phyloP scores from a whole-genome alignment of 306 rosid species.

The Trichosanthes truncata region DNA sequence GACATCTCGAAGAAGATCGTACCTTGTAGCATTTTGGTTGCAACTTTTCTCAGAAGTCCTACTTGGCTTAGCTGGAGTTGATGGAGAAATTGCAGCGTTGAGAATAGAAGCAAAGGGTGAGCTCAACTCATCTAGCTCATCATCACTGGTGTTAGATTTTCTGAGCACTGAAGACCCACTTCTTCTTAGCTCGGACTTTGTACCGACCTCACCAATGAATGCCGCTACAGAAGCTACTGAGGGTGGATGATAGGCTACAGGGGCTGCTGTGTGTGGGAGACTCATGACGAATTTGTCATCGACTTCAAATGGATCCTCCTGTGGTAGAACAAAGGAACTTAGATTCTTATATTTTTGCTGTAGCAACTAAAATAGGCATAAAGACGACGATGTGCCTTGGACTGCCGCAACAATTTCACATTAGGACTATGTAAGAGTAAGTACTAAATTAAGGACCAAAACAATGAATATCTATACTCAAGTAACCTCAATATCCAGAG shows the following conservation, averaged over 20 bases:
- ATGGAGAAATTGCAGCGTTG: slow-evolving; percentile 26
- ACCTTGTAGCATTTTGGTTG: slow-evolving; percentile 48
- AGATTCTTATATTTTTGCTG: background rate
- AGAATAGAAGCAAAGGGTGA: slow-evolving; percentile 66
- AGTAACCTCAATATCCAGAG: slow-evolving; percentile 65
- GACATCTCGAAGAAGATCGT: slow-evolving; percentile 71
- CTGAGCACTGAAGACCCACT: slow-evolving; percentile 65
- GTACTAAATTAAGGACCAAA: background rate
- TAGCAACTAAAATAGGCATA: background rate
- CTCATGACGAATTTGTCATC: slow-evolving; percentile 36
- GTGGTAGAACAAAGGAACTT: slow-evolving; percentile 11
- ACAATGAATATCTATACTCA: background rate
- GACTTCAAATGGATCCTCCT: slow-evolving; percentile 45
- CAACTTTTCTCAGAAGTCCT: slow-evolving; percentile 31
- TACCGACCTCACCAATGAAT: slow-evolving; percentile 47
- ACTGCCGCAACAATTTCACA: background rate
- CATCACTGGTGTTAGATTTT: slow-evolving; percentile 90
- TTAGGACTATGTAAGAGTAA: background rate
- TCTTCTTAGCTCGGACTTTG: slow-evolving; percentile 57
- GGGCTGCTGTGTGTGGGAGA: slow-evolving; percentile 68
- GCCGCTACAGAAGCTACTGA: slow-evolving; percentile 34
- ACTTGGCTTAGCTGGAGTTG: slow-evolving; percentile 29
- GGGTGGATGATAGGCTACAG: slow-evolving; percentile 58
- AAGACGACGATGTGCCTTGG: background rate
- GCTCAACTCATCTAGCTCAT: slow-evolving; percentile 78